Percentiles rank a stretch among this genome's conserved stretches.
Evolutionary conservation across 208 protist genomes (phyloP).

Genomic region (Tritrichomonas foetus): DNA sequence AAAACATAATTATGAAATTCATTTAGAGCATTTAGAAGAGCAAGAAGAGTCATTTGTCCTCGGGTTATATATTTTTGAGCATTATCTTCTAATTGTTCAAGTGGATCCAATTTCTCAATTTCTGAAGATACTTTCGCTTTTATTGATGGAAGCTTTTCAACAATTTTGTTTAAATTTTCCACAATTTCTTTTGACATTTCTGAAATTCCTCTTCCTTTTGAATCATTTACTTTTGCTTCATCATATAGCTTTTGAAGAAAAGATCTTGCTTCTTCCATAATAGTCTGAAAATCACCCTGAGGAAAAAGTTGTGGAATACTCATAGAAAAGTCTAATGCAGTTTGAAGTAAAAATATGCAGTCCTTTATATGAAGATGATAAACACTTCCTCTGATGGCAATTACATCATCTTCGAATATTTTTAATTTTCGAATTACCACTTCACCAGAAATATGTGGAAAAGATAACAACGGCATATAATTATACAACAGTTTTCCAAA

Average conservation of each 20-base stretch:
- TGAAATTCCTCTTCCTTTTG: background rate
- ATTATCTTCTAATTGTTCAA: background rate
- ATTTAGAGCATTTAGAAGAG: background rate
- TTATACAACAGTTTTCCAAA: background rate
- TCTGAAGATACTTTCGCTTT: background rate
- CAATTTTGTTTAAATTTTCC: background rate
- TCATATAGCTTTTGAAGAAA: background rate
- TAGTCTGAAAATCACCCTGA: background rate
- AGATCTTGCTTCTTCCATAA: background rate
- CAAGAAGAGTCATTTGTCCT: background rate
- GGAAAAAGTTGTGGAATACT: background rate
- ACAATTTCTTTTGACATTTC: background rate
- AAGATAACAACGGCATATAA: background rate
- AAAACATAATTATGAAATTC: background rate
- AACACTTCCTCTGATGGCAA: background rate
- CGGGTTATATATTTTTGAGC: background rate
- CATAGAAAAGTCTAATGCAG: background rate
- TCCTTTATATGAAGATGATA: background rate
- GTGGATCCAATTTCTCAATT: background rate
- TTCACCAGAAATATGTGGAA: background rate
- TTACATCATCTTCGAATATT: background rate
- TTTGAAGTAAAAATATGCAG: background rate
- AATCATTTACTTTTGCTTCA: background rate
- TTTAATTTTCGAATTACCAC: background rate
- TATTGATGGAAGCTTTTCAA: background rate